phyloP scores from a whole-genome alignment of 192 early-diverging fungal genomes.

The Coemansia furcata region DNA sequence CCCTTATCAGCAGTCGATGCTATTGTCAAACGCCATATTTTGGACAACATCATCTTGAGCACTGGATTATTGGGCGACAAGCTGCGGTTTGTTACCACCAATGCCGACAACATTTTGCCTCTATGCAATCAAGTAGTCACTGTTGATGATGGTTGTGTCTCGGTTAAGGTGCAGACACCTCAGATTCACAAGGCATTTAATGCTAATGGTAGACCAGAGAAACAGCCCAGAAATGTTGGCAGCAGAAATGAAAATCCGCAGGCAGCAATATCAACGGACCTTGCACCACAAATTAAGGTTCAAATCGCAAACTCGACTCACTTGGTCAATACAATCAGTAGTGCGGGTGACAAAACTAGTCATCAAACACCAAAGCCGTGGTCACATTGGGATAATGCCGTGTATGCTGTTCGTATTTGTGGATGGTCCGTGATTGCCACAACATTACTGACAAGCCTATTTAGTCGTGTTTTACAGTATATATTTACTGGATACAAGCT shows the following conservation, averaged over 20 bases:
- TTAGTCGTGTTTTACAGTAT: not conserved
- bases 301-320: not conserved
- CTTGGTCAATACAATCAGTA: not conserved
- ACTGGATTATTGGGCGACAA: slow-evolving; percentile 56
- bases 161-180: slow-evolving; percentile 46
- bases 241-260: not conserved
- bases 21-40: slow-evolving; percentile 62
- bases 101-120: slow-evolving; percentile 28
- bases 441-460: not conserved
- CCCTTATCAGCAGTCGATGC: slow-evolving; percentile 72
- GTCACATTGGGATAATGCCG: slow-evolving; percentile 53
- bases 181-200: not conserved
- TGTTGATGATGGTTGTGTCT: slow-evolving; percentile 6
- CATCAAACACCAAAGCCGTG: not conserved
- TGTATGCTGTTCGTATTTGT: slow-evolving; percentile 30
- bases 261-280: not conserved
- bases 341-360: not conserved
- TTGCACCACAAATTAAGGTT: not conserved
- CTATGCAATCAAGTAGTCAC: slow-evolving; percentile 28
- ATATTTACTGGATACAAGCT: slow-evolving; percentile 1
- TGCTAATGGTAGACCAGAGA: slow-evolving; percentile 16
- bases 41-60: slow-evolving; percentile 59
- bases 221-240: not conserved
- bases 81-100: slow-evolving; percentile 49
- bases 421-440: not conserved